Evolutionary conservation across 1,284 basidiomycete species (phyloP).

Genomic region (Boletellus deceptivus): DNA sequence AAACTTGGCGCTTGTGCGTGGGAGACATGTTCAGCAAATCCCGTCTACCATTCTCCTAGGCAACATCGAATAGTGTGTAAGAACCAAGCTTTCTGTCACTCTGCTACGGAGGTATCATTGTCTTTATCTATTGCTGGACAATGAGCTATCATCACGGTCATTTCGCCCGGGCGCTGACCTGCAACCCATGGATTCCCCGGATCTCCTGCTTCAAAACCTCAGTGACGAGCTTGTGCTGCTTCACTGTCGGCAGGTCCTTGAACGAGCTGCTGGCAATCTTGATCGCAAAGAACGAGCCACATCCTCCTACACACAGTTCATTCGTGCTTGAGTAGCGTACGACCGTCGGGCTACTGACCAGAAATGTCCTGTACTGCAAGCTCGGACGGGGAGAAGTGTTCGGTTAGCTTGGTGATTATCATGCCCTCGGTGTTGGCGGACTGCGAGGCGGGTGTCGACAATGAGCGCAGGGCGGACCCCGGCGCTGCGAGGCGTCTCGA

Average conservation of each 20-base stretch:
- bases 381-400: constrained; percentile 72
- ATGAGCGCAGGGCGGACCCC: constrained; percentile 16
- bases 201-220: constrained; percentile 89
- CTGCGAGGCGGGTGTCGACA: constrained; percentile 27
- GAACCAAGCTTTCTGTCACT: background rate
- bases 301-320: constrained; percentile 68
- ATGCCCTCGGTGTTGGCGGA: constrained; percentile 29
- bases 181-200: constrained; percentile 88
- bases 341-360: constrained; percentile 46
- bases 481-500: constrained; percentile 25
- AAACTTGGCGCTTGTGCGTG: background rate
- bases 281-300: constrained; percentile 96
- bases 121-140: constrained; percentile 27
- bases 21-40: background rate
- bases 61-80: constrained; percentile 2
- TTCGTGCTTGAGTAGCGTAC: background rate
- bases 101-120: constrained; percentile 24
- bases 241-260: constrained; percentile 83
- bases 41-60: constrained; percentile 6
- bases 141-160: constrained; percentile 6
- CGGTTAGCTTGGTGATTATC: constrained; percentile 73
- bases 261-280: constrained; percentile 83
- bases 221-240: constrained; percentile 94
- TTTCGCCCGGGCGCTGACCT: constrained; percentile 52
- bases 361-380: constrained; percentile 88